Evolutionary conservation across 2,329 filamentous ascomycete species (phyloP), one percentile per base, ranked within the genome.

Genomic region (Paradendryphiella salina): DNA sequence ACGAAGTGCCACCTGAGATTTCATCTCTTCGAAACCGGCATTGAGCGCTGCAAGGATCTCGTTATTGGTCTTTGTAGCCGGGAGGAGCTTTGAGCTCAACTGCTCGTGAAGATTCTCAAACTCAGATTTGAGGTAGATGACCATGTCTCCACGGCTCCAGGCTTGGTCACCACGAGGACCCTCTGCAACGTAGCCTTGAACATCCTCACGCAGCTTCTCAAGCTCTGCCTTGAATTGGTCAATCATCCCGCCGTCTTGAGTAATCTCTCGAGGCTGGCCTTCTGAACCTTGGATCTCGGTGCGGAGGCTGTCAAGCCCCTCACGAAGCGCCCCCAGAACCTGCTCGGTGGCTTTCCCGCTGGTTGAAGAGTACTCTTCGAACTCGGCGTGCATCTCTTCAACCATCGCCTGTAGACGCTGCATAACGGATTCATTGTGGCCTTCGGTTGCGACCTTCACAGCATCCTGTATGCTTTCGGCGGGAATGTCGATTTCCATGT

Each of bases 331-430:
- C 70, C 94, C 89, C 4, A 96, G 79, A 10, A 96, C 85, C 70
- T 96, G 90, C 70, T 96, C 91, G 0, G 90, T 93, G 67, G 94
- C 90, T 50, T 85, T 82, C 33, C 88, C 89, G 61, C 85, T 89
- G 55, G 88, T 86, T 3, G 88, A 84, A 15, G 90, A 86, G 60
- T 90, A 93, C 63, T 93, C 84, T 70, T 92, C 91, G 70, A 87
- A 84, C 60, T 86, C 83, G 4, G 76, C 76, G 50, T 82, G 83
- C 77, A 87, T 85, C 33, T 79, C 80, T 31, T 84, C 78, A 18
- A 86, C 74, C 29, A 86, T 73, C 23, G 80, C 77, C 46, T 85
- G 80, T 39, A 87, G 77, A 35, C 82, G 81, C 41, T 80, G 73
- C 45, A 86, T 71, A n/a, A 86, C 81, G 53, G 84, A 78, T 40